These are phyloP conservation scores for Phytophthora foliorum DNA, from an alignment of 352 stramenopile species.

Conservation along the genomic window DNA sequence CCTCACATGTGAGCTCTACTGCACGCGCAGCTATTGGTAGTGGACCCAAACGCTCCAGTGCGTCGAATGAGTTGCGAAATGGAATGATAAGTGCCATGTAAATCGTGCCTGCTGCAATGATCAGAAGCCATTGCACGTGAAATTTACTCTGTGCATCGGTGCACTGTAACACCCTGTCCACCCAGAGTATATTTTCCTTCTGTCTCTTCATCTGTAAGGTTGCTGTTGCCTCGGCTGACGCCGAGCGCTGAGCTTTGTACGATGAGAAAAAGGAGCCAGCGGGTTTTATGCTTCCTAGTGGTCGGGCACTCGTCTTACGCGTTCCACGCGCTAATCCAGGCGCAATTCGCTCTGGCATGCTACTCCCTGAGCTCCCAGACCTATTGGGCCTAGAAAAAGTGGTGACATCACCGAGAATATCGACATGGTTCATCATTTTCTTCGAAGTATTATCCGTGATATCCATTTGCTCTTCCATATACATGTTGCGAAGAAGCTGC, in stretches of 20 bases:
- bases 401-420: conserved; percentile 14
- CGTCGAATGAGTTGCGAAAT: conserved; percentile 57
- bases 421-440: conserved; percentile 23
- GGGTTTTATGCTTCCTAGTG: conserved; percentile 13
- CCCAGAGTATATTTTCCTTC: conserved; percentile 48
- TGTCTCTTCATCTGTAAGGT: conserved; percentile 6
- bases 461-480: conserved; percentile 71
- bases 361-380: conserved; percentile 13
- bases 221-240: conserved; percentile 8
- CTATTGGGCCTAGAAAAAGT: background rate
- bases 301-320: background rate
- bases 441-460: conserved; percentile 23
- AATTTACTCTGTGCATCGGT: conserved; percentile 55
- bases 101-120: conserved; percentile 41
- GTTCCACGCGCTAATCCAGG: background rate
- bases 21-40: conserved; percentile 32
- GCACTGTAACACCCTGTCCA: conserved; percentile 56
- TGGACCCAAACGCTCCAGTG: conserved; percentile 31
- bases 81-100: conserved; percentile 56
- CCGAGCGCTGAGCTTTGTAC: conserved; percentile 38
- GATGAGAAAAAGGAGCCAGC: conserved; percentile 35
- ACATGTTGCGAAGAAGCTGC: conserved; percentile 61
- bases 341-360: conserved; percentile 10
- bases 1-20: conserved; percentile 52
- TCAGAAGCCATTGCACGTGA: conserved; percentile 51